Base-by-base conservation (phyloP, 164 flowering plant species). In the Aristolochia contorta region DNA sequence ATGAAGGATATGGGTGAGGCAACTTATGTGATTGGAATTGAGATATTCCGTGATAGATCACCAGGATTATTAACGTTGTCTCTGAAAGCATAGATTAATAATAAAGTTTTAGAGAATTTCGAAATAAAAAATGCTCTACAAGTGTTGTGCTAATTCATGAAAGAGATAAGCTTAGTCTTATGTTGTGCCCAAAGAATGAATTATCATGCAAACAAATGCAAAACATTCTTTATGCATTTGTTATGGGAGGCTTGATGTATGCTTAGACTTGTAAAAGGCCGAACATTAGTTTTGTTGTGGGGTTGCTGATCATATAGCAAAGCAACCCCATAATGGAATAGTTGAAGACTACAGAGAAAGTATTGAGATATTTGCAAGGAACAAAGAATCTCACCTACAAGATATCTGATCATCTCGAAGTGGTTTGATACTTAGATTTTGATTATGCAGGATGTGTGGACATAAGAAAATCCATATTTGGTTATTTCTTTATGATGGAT, bases 1-100 rank as follows among this genome's bases (percentile, higher is more conserved):
- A 51, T 62, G 50, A 62, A 62, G 58, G 58, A 52, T 37, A n/a
- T 52, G 7, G 25, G n/a, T n/a, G n/a, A n/a, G n/a, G n/a, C n/a
- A n/a, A n/a, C n/a, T n/a, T n/a, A n/a, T n/a, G n/a, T n/a, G n/a
- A n/a, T n/a, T n/a, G n/a, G n/a, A n/a, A n/a, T n/a, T n/a, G n/a
- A n/a, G n/a, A n/a, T n/a, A n/a, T n/a, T n/a, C n/a, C n/a, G n/a
- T n/a, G n/a, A n/a, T n/a, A n/a, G n/a, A n/a, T n/a, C n/a, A n/a
- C n/a, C n/a, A n/a, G n/a, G n/a, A n/a, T n/a, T n/a, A n/a, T n/a
- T n/a, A n/a, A n/a, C n/a, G n/a, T n/a, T n/a, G 58, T 20, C 19
- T 20, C 1, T 25, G 24, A 20, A 0, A 14, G 27, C 24, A 6
- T 60, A 21, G 5, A 13, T 37, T 21, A 21, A 54, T n/a, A n/a